Evolutionary conservation across 2,329 filamentous ascomycete species (phyloP), one percentile per base, ranked within the genome.

Genomic region (Stromatinia cepivora): DNA sequence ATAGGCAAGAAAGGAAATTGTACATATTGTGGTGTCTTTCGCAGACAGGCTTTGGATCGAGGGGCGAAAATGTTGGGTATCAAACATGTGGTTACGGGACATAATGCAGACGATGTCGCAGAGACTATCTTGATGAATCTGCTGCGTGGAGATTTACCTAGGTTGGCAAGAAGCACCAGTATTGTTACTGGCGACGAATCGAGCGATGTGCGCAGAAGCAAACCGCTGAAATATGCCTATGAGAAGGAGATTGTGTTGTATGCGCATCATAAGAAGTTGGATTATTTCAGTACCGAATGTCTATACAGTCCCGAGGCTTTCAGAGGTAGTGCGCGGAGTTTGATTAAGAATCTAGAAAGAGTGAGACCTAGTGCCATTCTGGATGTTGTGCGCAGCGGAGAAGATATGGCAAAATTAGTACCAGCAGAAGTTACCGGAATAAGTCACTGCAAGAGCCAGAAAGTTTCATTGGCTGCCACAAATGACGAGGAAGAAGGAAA

Each of bases 211-310:
- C 96, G 97, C 82, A 87, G 95, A 73, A 97, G 92, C 81, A 99
- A 99, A 81, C 95, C 95, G 20, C 85, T 99, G 58, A 98, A 99
- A 80, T 99, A 98, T 79, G 94, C 94, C 1, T 99, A 98, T 78
- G 95, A 99, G 79, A 99, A 99, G 82, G 95, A 99, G 79, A 99
- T 99, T 74, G 95, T 99, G 25, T 85, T 99, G 8, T 99, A 99
- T 78, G 95, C 95, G 7, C 92, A 98, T 78, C 93, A 99, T 83
- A 97, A 95, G 81, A 94, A 94, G 79, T 84, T 99, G 72, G 94
- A 98, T 79, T 99, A 99, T 81, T 99, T 99, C 81, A 97, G 90
- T 77, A 99, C 95, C 0, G 95, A 99, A 81, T 99, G 95, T 83
- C 93, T 99, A 71, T 99, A 99, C 83, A 97, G 93, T 67, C 95